Percentiles rank a stretch among this genome's conserved stretches.
phyloP scores from a whole-genome alignment of 1,139 yeast species.

The Debaryomyces robertsiae region DNA sequence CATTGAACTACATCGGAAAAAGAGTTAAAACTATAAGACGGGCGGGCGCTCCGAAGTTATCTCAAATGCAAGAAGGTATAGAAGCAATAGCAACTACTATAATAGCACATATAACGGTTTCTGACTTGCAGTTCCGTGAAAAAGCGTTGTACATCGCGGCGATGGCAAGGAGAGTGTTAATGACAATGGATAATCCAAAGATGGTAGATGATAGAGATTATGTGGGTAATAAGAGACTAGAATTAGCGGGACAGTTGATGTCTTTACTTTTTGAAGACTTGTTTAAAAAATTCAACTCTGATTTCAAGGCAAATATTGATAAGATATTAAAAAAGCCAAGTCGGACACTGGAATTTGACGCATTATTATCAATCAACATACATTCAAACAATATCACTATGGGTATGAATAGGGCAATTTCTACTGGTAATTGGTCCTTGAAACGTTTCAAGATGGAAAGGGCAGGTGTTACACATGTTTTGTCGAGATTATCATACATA shows the following conservation, averaged over 20 bases:
- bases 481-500: conserved; percentile 86
- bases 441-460: conserved; percentile 99
- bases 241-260: conserved; percentile 96
- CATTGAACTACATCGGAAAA: conserved; percentile 85
- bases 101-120: conserved; percentile 90
- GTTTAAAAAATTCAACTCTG: conserved; percentile 92
- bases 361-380: conserved; percentile 81
- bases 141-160: conserved; percentile 92
- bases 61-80: conserved; percentile 89
- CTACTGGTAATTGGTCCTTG: conserved; percentile 98
- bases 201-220: conserved; percentile 98
- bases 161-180: conserved; percentile 94
- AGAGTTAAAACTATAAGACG: conserved; percentile 92
- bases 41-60: conserved; percentile 76
- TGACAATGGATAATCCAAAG: conserved; percentile 93
- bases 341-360: conserved; percentile 94
- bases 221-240: conserved; percentile 96
- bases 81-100: conserved; percentile 97
- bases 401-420: conserved; percentile 94
- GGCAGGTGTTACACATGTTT: conserved; percentile 98
- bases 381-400: conserved; percentile 92
- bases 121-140: conserved; percentile 85
- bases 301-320: conserved; percentile 92
- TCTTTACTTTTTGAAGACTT: conserved; percentile 93
- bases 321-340: conserved; percentile 92